Evolutionary conservation across 2,329 filamentous ascomycete species (phyloP).

Genomic region (Ceratocystis alfenasii): DNA sequence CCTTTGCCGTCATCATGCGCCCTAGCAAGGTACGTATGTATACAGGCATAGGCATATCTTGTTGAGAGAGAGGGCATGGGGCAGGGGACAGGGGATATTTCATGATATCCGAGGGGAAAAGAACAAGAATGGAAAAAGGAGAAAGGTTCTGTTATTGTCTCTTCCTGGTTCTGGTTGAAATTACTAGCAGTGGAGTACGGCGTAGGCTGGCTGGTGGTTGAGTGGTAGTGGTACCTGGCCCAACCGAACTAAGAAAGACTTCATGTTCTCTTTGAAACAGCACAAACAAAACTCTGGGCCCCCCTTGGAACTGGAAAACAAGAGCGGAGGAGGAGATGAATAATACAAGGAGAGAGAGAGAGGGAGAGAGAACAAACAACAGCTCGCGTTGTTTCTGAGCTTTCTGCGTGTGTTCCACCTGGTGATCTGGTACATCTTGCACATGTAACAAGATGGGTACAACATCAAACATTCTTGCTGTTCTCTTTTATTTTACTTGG

Average conservation of each 20-base stretch:
- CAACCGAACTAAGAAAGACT: background rate
- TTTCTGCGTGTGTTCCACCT: background rate
- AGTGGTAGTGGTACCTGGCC: background rate
- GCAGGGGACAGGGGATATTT: background rate
- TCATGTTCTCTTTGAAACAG: background rate
- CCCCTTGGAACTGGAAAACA: background rate
- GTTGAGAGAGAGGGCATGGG: background rate
- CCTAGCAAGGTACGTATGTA: background rate
- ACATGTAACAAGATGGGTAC: background rate
- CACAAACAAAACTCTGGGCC: background rate
- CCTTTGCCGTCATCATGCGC: conserved; percentile 11
- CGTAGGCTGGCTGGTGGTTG: background rate
- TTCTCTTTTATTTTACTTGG: no score
- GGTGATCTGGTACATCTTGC: background rate
- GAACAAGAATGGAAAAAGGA: background rate
- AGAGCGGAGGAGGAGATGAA: no score
- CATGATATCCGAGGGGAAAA: background rate
- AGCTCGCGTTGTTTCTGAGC: background rate
- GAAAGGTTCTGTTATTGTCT: background rate
- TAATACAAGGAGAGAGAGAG: background rate
- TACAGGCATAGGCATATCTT: background rate
- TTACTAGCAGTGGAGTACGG: background rate
- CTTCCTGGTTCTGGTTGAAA: background rate
- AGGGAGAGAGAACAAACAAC: background rate
- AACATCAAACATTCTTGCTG: background rate